Base-by-base conservation (phyloP, 768 basidiomycete species). In the Cystofilobasidium ferigula region DNA sequence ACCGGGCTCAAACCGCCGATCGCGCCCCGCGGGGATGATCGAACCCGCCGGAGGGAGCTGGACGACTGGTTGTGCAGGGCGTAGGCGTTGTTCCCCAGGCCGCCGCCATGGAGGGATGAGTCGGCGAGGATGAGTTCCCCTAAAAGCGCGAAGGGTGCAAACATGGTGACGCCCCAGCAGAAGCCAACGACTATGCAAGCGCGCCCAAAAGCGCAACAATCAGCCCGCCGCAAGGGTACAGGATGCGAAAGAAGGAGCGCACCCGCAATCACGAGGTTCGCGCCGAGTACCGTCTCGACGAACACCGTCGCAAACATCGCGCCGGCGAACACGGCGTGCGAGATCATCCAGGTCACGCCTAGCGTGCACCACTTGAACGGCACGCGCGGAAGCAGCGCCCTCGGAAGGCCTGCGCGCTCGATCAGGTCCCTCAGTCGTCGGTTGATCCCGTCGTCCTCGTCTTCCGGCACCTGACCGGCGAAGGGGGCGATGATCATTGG, bases 241-340 rank as follows among this genome's bases (percentile, higher is more conserved):
- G 26, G 45, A 26, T 38, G 24, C 5, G 28, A 32, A 26, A 7
- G 56, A 57, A 32, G 63, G 70, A 32, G 70, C 69, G 10, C 45
- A 70, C 57, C 69, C 10, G 85, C 82, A 59, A 95, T 83, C 67
- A 97, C 80, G 16, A 85, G 63, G 0, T 87, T 90, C 22, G 89
- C 86, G 0, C 60, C 51, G 6, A 35, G 10, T 3, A 67, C 65
- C 3, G 53, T 56, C 18, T 36, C 22, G 20, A 82, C 88, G 76
- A 72, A 94, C 89, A 87, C 85, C 13, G 89, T 93, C 32, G 82
- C 83, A 51, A 85, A 78, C 87, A 95, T 92, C 71, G 86, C 87
- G 0, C 72, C 68, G 0, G 85, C 83, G 70, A 98, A 87, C 10
- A 91, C 71, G 10, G 84, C 72, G 74, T 90, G 88, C 56, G 85